Evolutionary conservation across 208 protist genomes (phyloP).

Genomic region (Leishmania lainsoni): DNA sequence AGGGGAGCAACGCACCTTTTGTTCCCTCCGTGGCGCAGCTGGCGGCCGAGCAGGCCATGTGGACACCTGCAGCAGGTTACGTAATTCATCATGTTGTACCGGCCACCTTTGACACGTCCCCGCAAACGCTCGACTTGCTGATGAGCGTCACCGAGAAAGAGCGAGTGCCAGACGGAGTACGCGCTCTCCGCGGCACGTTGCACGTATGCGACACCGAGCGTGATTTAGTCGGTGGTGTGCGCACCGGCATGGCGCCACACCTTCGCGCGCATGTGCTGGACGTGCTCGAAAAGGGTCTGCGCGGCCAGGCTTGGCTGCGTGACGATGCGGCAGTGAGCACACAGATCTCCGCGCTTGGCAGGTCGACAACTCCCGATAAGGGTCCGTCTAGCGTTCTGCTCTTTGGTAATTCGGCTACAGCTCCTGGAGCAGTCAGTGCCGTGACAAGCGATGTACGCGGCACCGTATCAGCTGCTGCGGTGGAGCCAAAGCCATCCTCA

Average conservation of each 20-base stretch:
- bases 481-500: not conserved
- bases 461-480: not conserved
- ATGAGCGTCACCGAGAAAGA: constrained; percentile 37
- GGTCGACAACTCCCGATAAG: constrained; percentile 23
- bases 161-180: constrained; percentile 37
- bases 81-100: constrained; percentile 48
- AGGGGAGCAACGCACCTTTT: constrained; percentile 30
- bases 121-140: constrained; percentile 18
- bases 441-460: not conserved
- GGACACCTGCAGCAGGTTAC: constrained; percentile 34
- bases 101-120: constrained; percentile 1
- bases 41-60: constrained; percentile 40
- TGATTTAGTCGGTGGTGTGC: constrained; percentile 65
- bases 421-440: not conserved
- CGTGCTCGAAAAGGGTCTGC: constrained; percentile 49
- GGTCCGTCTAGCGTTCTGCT: constrained; percentile 29
- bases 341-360: constrained; percentile 21
- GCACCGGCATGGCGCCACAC: constrained; percentile 48
- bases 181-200: constrained; percentile 46
- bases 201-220: constrained; percentile 41
- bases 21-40: constrained; percentile 31
- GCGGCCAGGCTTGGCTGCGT: constrained; percentile 41
- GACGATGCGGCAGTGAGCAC: constrained; percentile 12
- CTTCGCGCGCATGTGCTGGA: constrained; percentile 45
- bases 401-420: constrained; percentile 1